Base-by-base conservation (phyloP, 192 early-diverging fungal genomes). In the Entomortierella chlamydospora region DNA sequence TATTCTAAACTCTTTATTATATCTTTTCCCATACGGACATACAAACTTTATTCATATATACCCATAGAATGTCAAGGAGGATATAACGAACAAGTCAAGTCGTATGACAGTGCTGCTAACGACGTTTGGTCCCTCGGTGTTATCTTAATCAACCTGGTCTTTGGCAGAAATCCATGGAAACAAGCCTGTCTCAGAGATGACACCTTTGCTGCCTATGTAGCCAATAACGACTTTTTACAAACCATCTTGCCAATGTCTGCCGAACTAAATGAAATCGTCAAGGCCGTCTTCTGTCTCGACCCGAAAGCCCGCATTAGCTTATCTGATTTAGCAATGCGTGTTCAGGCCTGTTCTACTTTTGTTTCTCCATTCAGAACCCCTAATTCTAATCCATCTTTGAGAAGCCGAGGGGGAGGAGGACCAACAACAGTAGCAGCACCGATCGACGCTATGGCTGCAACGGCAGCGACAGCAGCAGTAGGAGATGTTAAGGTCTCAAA, bases 121-220 rank as follows among this genome's bases (percentile, higher is more conserved):
- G 97, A 99, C 72, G 86, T 99, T 77, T 99, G 97, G 97, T 94
- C 92, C 43, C 81, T 97, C 26, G 97, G 97, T 23, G 93, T 99
- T 5, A 97, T 98, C 57, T 87, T 96, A 22, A 95, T 96, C 69
- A 97, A 88, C 50, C 70, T 88, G 88, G 82, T 91, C 73, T 76
- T 88, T 89, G 70, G 96, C 85, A 77, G 97, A 87, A 64, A 96
- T 87, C 87, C 97, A 88, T 88, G 87, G 87, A 88, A 86, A 45
- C 83, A 84, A 64, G 80, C 97, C 86, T 73, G 94, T 89, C 70
- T 86, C 78, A 25, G 89, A 73, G 74, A 91, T 79, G 78, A 76
- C 71, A 84, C 84, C 53, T 86, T 90, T 85, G 66, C 86, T 47
- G 73, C 85, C 49, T 85, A 88, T 87, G 58, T 82, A 9, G 61